Percentiles rank a stretch among this genome's conserved stretches.
phyloP scores from a whole-genome alignment of 2,329 filamentous ascomycete genomes.

The Ceratocystis lukuohia region DNA sequence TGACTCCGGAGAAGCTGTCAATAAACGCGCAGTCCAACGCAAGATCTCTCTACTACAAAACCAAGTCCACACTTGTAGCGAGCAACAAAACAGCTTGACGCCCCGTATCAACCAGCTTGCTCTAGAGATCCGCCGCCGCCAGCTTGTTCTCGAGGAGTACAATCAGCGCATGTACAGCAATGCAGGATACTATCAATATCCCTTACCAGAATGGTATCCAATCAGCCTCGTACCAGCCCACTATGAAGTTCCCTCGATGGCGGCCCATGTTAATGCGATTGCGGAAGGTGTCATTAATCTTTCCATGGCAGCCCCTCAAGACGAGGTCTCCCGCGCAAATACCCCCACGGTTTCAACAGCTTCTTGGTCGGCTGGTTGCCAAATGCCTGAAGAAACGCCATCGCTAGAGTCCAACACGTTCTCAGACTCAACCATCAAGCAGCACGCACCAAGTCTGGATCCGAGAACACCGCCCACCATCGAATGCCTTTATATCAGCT shows the following conservation, averaged over 20 bases:
- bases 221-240: not conserved
- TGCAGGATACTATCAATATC: not conserved
- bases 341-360: not conserved
- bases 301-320: not conserved
- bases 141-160: slow-evolving; percentile 16
- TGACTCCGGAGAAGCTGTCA: slow-evolving; percentile 12
- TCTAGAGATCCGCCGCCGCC: slow-evolving; percentile 18
- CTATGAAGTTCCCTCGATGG: not conserved
- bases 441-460: not conserved
- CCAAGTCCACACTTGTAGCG: slow-evolving; percentile 11
- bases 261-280: no score
- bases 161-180: slow-evolving; percentile 14
- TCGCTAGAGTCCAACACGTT: slow-evolving; percentile 15
- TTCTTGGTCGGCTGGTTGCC: not conserved
- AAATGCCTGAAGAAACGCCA: slow-evolving; percentile 10
- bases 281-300: not conserved
- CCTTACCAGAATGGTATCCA: not conserved
- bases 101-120: slow-evolving; percentile 16
- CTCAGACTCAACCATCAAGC: slow-evolving; percentile 11
- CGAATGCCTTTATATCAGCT: slow-evolving; percentile 8
- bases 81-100: slow-evolving; percentile 16
- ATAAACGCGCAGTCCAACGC: slow-evolving; percentile 10
- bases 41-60: slow-evolving; percentile 16
- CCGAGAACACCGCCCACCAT: not conserved
- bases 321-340: slow-evolving; percentile 1